These are phyloP conservation scores for Mycena leptocephala DNA, from an alignment of 768 basidiomycete species.

Conservation along the genomic window DNA sequence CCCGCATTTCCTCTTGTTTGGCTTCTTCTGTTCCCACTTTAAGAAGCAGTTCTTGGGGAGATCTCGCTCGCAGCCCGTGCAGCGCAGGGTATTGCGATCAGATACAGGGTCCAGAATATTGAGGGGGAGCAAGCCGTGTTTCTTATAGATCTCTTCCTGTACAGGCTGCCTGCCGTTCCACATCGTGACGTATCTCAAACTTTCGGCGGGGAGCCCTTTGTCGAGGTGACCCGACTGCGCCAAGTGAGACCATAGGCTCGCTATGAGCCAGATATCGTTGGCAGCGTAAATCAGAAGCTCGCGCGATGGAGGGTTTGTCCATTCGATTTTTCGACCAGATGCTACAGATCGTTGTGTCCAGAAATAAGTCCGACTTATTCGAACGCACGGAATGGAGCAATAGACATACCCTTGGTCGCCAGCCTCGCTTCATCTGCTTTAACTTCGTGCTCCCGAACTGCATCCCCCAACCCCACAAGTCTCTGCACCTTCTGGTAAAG, in stretches of 20 bases:
- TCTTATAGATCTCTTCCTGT: background rate
- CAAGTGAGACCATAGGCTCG: background rate
- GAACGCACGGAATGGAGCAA: background rate
- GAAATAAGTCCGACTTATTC: background rate
- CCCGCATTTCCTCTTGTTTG: constrained; percentile 6
- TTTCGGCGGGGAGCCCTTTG: background rate
- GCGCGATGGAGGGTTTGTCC: background rate
- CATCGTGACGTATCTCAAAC: constrained; percentile 8
- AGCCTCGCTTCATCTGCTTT: background rate
- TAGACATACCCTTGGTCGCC: constrained; percentile 4
- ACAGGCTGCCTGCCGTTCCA: constrained; percentile 3
- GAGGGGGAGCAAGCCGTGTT: constrained; percentile 14
- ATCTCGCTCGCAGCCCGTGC: constrained; percentile 9
- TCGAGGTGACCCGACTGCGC: background rate
- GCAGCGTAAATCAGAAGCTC: constrained; percentile 7
- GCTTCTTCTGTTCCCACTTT: background rate
- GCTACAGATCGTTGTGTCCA: background rate
- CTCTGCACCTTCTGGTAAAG: constrained; percentile 12
- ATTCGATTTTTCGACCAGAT: background rate
- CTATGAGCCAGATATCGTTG: constrained; percentile 11
- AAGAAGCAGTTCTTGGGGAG: constrained; percentile 2
- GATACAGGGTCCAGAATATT: background rate
- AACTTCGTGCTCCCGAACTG: background rate
- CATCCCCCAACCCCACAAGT: constrained; percentile 13
- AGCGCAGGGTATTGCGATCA: background rate